Evolutionary conservation across 2,329 filamentous ascomycete genomes (phyloP).

Genomic region (Penicillium decumbens): DNA sequence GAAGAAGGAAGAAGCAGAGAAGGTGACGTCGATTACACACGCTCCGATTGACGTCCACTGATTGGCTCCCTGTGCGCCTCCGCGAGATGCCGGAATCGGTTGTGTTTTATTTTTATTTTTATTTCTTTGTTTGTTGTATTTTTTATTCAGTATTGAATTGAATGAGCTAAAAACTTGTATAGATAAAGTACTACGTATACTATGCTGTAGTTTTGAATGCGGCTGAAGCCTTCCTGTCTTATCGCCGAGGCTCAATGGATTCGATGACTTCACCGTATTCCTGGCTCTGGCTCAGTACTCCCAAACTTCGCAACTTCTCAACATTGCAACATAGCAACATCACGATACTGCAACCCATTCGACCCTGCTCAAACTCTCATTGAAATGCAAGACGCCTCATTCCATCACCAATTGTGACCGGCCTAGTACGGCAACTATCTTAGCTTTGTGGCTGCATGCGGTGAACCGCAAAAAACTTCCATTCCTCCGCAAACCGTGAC

Average conservation of each 20-base stretch:
- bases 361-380: neutral
- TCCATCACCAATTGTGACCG: neutral
- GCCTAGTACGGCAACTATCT: neutral
- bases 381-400: neutral
- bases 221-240: neutral
- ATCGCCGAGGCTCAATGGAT: neutral
- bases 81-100: slow-evolving; percentile 17
- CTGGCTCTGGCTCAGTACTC: neutral
- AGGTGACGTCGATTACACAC: slow-evolving; percentile 20
- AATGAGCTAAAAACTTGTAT: no score
- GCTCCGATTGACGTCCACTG: slow-evolving; percentile 7
- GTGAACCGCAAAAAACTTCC: slow-evolving; percentile 6
- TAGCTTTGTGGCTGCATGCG: slow-evolving; percentile 9
- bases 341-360: neutral
- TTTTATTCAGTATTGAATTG: neutral
- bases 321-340: neutral
- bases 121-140: neutral
- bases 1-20: neutral
- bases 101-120: neutral
- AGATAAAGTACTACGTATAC: no score
- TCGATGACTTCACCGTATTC: neutral
- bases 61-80: slow-evolving; percentile 12
- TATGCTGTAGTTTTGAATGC: neutral
- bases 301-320: neutral
- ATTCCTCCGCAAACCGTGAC: neutral